Base-by-base conservation (phyloP, 176 grass and related monocot species). In the Chloris gayana region DNA sequence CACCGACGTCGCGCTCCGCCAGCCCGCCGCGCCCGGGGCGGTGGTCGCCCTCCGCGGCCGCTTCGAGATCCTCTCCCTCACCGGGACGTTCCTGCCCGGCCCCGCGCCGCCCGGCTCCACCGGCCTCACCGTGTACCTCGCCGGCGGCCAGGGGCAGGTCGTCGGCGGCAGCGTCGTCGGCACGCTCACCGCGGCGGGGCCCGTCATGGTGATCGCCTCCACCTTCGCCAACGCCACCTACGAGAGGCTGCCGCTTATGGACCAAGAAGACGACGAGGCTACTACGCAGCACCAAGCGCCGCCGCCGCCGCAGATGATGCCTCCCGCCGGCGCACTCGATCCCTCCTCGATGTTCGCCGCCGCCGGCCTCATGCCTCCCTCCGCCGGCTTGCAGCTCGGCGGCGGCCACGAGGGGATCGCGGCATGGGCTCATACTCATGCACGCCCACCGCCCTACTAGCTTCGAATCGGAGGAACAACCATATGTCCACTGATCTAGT, bases 21-120 rank as follows among this genome's bases (percentile, higher is more conserved):
- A 95, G 78, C 93, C 93, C 0, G 90, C 87, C 0, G 83, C 89
- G 6, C 81, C 88, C 39, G 80, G 87, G 2, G 88, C 90, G 0
- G 93, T 90, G 38, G 88, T 97, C 45, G 78, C 85, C 0, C 90
- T 97, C 49, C 93, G 93, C 19, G 93, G 93, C 39, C 76, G 90
- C 14, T 97, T 97, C 32, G 93, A 97, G 86, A 97, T 97, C 72
- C 85, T 97, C 68, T 97, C 93, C 24, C 93, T 97, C 35, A 89
- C 93, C 1, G 93, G 93, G 6, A 93, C 93, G 14, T 97, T 97
- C 15, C 88, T 97, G n/a, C 35, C 35, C 35, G 35, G 5, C 35
- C 5, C 35, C 35, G 35, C 35, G 3, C 35, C 35, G 4, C 35
- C 35, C 5, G 35, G 7, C 5, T 4, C 35, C 35, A 37, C 35